Evolutionary conservation across 2,329 filamentous ascomycete species (phyloP).

Genomic region (Fonsecaea pedrosoi): DNA sequence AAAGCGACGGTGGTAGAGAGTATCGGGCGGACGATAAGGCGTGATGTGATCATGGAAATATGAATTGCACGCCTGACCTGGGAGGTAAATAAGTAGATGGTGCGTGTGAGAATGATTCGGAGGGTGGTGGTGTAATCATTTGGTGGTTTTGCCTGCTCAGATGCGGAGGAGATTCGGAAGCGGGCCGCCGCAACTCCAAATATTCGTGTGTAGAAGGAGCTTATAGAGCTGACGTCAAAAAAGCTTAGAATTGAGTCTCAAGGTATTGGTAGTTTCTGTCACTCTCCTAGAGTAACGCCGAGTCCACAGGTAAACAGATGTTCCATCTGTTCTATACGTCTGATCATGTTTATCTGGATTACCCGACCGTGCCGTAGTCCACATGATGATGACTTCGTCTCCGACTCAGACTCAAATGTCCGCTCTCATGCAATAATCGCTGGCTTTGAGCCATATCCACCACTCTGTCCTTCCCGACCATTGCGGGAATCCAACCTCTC

Average conservation of each 20-base stretch:
- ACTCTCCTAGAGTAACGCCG: neutral
- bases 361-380: slow-evolving; percentile 35
- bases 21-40: slow-evolving; percentile 29
- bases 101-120: neutral
- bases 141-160: neutral
- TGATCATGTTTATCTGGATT: slow-evolving; percentile 4
- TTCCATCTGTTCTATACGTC: slow-evolving; percentile 9
- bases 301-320: neutral
- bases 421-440: slow-evolving; percentile 37
- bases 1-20: slow-evolving; percentile 31
- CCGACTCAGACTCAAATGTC: slow-evolving; percentile 31
- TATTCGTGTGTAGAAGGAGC: neutral
- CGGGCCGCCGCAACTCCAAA: neutral
- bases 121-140: neutral
- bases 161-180: slow-evolving; percentile 11
- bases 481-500: slow-evolving; percentile 68
- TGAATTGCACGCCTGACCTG: neutral
- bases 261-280: neutral
- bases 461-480: slow-evolving; percentile 49
- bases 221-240: slow-evolving; percentile 6
- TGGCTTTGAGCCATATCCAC: slow-evolving; percentile 41
- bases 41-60: slow-evolving; percentile 35
- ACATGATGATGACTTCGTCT: slow-evolving; percentile 28
- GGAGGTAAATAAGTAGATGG: neutral
- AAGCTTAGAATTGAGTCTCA: too few relatives aligned